Conservation (phyloP, 345 rosid genomes). For the Hevea brasiliensis region DNA sequence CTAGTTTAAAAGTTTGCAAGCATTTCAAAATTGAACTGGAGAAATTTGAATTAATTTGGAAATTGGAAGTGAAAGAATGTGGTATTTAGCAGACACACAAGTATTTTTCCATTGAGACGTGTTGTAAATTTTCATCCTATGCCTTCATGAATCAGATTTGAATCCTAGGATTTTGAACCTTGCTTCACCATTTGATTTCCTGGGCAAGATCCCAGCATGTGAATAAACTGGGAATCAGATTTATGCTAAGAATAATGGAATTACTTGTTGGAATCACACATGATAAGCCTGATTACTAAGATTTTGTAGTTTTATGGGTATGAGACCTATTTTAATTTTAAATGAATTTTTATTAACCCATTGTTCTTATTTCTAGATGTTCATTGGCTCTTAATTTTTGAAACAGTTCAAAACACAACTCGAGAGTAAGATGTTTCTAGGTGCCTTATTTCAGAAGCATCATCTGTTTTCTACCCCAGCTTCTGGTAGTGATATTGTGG, state of each 20-base stretch:
- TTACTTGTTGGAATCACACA: background rate
- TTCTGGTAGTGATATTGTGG: conserved; percentile 29
- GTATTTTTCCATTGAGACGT: no score
- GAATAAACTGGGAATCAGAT: background rate
- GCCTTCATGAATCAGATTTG: background rate
- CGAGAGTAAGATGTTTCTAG: conserved; percentile 36
- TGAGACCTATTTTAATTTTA: background rate
- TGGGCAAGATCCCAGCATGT: background rate
- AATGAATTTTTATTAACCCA: background rate
- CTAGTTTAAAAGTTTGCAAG: background rate
- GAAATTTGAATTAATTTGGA: background rate
- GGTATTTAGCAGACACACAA: background rate
- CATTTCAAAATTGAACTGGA: background rate
- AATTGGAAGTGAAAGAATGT: background rate
- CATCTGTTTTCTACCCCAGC: conserved; percentile 41
- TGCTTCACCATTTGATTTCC: background rate
- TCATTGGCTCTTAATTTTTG: conserved; percentile 15
- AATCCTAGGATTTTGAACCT: background rate
- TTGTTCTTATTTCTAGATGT: conserved; percentile 1
- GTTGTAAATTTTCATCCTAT: background rate
- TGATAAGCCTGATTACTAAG: background rate
- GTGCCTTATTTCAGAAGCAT: conserved; percentile 36
- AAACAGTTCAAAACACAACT: conserved; percentile 40
- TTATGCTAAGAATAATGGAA: background rate
- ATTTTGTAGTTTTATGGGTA: background rate